Evolutionary conservation across 2,329 filamentous ascomycete species (phyloP), one percentile per base, ranked within the genome.

Genomic region (Trichoderma atrobrunneum): DNA sequence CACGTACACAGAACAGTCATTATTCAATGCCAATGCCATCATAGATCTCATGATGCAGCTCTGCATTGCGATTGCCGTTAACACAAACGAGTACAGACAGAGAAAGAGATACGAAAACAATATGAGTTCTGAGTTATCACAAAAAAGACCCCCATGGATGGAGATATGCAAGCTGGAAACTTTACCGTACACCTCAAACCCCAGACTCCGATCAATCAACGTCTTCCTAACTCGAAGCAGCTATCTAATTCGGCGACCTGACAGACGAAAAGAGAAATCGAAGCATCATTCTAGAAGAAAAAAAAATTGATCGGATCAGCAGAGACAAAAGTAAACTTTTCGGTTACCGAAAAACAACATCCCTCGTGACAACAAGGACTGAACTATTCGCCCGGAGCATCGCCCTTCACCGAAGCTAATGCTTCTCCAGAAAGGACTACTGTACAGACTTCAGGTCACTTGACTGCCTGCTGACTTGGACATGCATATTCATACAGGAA

Each of bases 101-200:
- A 43, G 39, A 32, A 8, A 32, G 8, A 51, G 18, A 21, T 14
- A 14, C 16, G 54, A 21, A 21, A 61, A 18, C 39, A 43, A 62
- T 62, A 21, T 54, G 66, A 70, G 36, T 70, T 70, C 16, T 70
- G 66, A 70, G 39, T 30, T 70, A 36, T 70, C 60, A 70, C 57
- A 28, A 21, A 30, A 21, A 32, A 12, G 1, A 2, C 18, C n/a
- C 56, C 56, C 56, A 43, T 7, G n/a, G 21, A 28, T 28, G 39
- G 0, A 39, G 57, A 34, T 24, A 48, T 61, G 66, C 39, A 62
- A 32, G 66, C 24, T 24, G 7, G 34, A 67, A 67, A 67, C 64
- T 43, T 16, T 59, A 59, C 26, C 64, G 8, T 43, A 56, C 64
- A 59, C 51, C 51, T 57, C 64, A 34, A 30, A 34, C 36, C 51